Conservation (phyloP, 1,284 basidiomycete species). For the Mycosarcoma mackinlayi region DNA sequence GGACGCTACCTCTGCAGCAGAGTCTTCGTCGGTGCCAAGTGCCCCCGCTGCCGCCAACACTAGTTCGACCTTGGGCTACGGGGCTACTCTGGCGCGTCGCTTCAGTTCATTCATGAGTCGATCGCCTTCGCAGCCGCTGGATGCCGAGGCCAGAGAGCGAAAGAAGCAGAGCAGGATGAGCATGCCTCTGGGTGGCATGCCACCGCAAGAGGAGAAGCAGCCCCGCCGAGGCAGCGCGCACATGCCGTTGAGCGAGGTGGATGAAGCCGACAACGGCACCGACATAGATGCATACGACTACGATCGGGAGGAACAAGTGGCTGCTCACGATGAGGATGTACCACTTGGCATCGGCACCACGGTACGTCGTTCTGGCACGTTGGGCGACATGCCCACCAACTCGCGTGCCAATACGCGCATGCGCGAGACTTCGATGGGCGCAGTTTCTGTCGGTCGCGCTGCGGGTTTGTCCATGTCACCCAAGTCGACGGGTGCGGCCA, state of each 20-base stretch:
- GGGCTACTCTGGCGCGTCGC: slow-evolving; percentile 50
- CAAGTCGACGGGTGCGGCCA: slow-evolving; percentile 16
- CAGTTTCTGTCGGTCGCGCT: slow-evolving; percentile 45
- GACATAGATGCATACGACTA: slow-evolving; percentile 25
- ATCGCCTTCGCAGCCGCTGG: slow-evolving; percentile 54
- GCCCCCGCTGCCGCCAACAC: slow-evolving; percentile 25
- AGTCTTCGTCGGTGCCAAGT: slow-evolving; percentile 21
- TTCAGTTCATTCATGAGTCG: slow-evolving; percentile 62
- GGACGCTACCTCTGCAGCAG: slow-evolving; percentile 7
- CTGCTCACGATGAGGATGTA: slow-evolving; percentile 31
- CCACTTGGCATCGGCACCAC: slow-evolving; percentile 22
- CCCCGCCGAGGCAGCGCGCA: slow-evolving; percentile 37
- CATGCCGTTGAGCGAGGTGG: slow-evolving; percentile 28
- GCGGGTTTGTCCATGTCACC: slow-evolving; percentile 47
- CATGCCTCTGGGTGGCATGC: slow-evolving; percentile 29
- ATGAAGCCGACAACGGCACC: slow-evolving; percentile 22
- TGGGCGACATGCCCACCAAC: slow-evolving; percentile 45
- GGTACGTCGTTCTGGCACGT: slow-evolving; percentile 45
- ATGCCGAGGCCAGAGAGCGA: slow-evolving; percentile 52
- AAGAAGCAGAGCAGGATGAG: slow-evolving; percentile 59
- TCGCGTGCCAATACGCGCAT: slow-evolving; percentile 13
- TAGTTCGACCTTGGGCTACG: slow-evolving; percentile 41
- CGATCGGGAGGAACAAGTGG: slow-evolving; percentile 25
- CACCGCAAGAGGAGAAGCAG: slow-evolving; percentile 4
- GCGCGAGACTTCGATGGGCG: slow-evolving; percentile 27